phyloP scores from a whole-genome alignment of 345 rosid genomes.

The Leavenworthia alabamica region DNA sequence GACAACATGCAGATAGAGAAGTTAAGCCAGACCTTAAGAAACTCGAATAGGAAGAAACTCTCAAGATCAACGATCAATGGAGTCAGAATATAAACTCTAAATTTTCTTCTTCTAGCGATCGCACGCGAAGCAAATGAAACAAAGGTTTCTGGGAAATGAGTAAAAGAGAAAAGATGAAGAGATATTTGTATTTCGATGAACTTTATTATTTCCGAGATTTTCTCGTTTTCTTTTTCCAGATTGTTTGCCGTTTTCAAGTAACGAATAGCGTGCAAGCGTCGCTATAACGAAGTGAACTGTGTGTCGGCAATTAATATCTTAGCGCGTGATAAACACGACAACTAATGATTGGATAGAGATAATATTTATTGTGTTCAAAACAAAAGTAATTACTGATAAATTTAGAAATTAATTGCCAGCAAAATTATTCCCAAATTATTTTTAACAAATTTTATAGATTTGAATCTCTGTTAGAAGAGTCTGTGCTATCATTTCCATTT shows the following conservation, averaged over 20 bases:
- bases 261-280: slow-evolving; percentile 9
- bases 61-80: slow-evolving; percentile 24
- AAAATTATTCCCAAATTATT: slow-evolving; percentile 5
- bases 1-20: slow-evolving; percentile 30
- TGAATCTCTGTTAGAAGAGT: not conserved
- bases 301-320: not conserved
- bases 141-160: slow-evolving; percentile 32
- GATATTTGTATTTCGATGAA: slow-evolving; percentile 27
- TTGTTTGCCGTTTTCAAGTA: slow-evolving; percentile 19
- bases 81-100: slow-evolving; percentile 25
- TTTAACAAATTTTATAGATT: not conserved
- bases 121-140: slow-evolving; percentile 25
- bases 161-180: slow-evolving; percentile 26
- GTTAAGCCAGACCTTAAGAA: slow-evolving; percentile 12
- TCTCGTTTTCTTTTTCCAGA: not conserved
- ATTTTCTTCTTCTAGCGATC: slow-evolving; percentile 24
- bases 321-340: slow-evolving; percentile 28
- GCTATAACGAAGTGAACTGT: slow-evolving; percentile 1
- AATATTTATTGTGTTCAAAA: slow-evolving; percentile 19
- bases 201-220: slow-evolving; percentile 9
- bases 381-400: slow-evolving; percentile 29
- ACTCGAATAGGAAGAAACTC: not conserved
- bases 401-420: slow-evolving; percentile 20
- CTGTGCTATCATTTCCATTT: not conserved
- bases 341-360: slow-evolving; percentile 9